Percentiles rank a stretch among this genome's conserved stretches.
Evolutionary conservation across 2,329 filamentous ascomycete genomes (phyloP).

Genomic region (Orbilia quercus): DNA sequence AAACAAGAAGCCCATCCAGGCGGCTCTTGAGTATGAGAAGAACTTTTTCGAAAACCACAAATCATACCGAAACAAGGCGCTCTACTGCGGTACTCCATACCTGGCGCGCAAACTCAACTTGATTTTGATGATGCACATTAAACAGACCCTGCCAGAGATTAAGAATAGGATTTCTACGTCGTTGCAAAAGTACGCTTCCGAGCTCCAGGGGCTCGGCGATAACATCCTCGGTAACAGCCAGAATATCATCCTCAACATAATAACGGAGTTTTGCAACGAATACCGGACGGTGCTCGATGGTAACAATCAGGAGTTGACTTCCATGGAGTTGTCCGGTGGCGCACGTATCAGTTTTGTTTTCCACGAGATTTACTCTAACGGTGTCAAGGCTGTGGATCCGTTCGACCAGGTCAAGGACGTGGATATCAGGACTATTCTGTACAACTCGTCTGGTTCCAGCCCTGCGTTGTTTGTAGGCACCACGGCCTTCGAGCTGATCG

Average conservation of each 20-base stretch:
- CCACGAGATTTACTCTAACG: conserved; percentile 97
- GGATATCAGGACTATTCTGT: conserved; percentile 94
- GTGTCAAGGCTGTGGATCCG: conserved; percentile 95
- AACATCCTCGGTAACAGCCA: conserved; percentile 95
- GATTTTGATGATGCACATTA: conserved; percentile 99
- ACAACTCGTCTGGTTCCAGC: conserved; percentile 98
- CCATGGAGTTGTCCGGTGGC: conserved; percentile 91
- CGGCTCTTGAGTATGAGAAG: conserved; percentile 91
- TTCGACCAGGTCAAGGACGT: conserved; percentile 98
- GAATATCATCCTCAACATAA: conserved; percentile 98
- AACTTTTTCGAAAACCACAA: conserved; percentile 99
- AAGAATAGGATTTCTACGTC: conserved; percentile 96
- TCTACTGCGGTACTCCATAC: conserved; percentile 98
- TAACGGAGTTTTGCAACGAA: conserved; percentile 98
- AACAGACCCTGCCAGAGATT: conserved; percentile 98
- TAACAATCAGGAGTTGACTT: conserved; percentile 95
- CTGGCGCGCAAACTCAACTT: conserved; percentile 95
- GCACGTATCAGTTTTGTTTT: conserved; percentile 99
- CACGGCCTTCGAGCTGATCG: conserved; percentile 96
- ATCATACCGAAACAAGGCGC: conserved; percentile 97
- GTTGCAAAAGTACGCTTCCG: conserved; percentile 86
- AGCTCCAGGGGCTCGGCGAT: conserved; percentile 85
- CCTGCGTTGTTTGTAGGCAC: conserved; percentile 97
- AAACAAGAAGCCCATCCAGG: conserved; percentile 93
- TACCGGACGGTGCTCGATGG: conserved; percentile 96